A percentile compares a stretch with the other conserved stretches of the same genome.
Conservation (phyloP, 257 asterid genomes). For the Scutellaria barbata region DNA sequence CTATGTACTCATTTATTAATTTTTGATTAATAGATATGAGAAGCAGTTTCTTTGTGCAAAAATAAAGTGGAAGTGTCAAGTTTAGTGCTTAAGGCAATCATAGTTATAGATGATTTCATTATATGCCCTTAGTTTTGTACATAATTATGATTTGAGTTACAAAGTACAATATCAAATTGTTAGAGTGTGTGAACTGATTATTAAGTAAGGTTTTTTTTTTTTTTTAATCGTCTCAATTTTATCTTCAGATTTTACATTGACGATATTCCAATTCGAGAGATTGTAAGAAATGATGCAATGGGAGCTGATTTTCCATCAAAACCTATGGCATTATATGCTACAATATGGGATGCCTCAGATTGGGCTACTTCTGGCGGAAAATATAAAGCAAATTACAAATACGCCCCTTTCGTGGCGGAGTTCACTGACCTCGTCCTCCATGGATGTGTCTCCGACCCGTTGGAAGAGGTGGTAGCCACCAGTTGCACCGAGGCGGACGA, state of each 20-base stretch:
- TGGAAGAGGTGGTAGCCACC: slow-evolving; percentile 54
- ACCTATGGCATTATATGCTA: slow-evolving; percentile 84
- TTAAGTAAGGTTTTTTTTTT: background rate
- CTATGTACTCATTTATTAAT: too few species aligned
- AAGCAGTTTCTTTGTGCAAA: too few species aligned
- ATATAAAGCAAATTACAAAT: slow-evolving; percentile 70
- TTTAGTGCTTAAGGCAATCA: too few species aligned
- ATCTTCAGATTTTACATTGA: slow-evolving; percentile 70
- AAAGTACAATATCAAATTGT: background rate
- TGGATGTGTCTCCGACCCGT: slow-evolving; percentile 69
- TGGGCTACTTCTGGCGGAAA: slow-evolving; percentile 96
- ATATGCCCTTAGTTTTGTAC: background rate
- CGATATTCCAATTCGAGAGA: slow-evolving; percentile 72
- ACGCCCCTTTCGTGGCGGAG: slow-evolving; percentile 80
- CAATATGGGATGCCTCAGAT: slow-evolving; percentile 91
- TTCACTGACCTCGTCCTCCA: slow-evolving; percentile 73
- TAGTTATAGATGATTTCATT: too few species aligned
- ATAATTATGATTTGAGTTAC: too few species aligned
- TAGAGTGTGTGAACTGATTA: background rate
- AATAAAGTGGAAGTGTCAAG: too few species aligned
- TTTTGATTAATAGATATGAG: too few species aligned
- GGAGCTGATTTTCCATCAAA: slow-evolving; percentile 85
- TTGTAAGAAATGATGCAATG: slow-evolving; percentile 59
- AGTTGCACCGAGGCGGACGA: slow-evolving; percentile 36
- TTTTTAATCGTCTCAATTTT: background rate